Evolutionary conservation across 1,284 basidiomycete genomes (phyloP), one percentile per base, ranked within the genome.

Genomic region (Apiotrichum siamense): DNA sequence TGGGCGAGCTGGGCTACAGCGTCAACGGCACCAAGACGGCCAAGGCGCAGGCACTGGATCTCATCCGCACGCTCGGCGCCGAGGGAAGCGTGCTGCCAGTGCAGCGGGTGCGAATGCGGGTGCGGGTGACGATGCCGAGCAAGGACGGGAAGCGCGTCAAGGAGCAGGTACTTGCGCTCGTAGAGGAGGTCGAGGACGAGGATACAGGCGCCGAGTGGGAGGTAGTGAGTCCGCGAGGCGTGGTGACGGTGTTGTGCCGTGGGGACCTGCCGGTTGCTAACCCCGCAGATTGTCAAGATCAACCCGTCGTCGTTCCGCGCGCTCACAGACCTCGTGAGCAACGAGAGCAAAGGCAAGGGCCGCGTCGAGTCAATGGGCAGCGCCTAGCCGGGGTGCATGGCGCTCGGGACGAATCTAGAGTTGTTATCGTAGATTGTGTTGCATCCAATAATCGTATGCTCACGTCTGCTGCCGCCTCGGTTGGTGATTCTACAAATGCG

Each of bases 41-140:
- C 18, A 98, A 98, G 76, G 86, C 85, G 53, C 91, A 94, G 80
- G 91, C 94, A 4, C 83, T 93, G 7, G 93, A 94, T 61, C 87
- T 92, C 57, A 88, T 99, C 74, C 88, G 87, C 64, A 77, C 83
- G 18, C 76, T 99, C 23, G 87, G 91, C 63, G 27, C 26, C 44
- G 40, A 40, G 3, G 79, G 84, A 21, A 49, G 45, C 21, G 87
- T 85, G 10, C 80, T 99, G 18, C 89, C 91, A 0, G 90, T 99
- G 55, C 85, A 94, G 66, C 81, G 93, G 42, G 89, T 91, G 3
- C 80, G 86, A 49, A 97, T 99, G 94, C 83, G 91, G 20, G 80
- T 98, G 15, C 81, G 88, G 27, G 80, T 98, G 31, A 82, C 82
- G 2, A 81, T 97, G 75, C 85, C 91, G 2, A 73, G 76, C 3